Evolutionary conservation across 2,329 filamentous ascomycete genomes (phyloP), one percentile per base, ranked within the genome.

Genomic region (Mariannaea sp.): DNA sequence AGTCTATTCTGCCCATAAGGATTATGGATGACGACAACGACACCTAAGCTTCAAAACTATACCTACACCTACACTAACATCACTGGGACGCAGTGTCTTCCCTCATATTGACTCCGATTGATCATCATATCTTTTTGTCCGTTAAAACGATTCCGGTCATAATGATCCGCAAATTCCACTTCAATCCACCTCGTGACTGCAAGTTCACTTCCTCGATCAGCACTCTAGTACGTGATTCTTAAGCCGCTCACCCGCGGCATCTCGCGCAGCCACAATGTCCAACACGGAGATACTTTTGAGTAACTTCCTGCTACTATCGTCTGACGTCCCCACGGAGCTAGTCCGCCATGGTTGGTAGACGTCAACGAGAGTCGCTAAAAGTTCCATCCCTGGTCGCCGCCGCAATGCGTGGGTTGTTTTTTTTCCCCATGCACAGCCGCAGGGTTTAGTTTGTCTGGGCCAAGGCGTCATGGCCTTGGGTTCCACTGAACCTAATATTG

Each of bases 401-500:
- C 16, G 10, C 8, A 10, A 14, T 5, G 17, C 17, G 22, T n/a
- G n/a, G n/a, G n/a, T 14, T 17, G 7, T n/a, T 14, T n/a, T 33
- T 35, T 20, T 36, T 17, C 7, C 16, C 19, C 16, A 16, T 7
- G 8, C 22, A 24, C n/a, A n/a, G n/a, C n/a, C n/a, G 22, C 22
- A 24, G 22, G 5, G 22, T 5, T 8, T 8, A 24, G 22, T 17
- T 19, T 36, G 33, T 36, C 33, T 7, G 16, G 33, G 3, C 16
- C 14, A 19, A 36, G 14, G 3, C 17, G 12, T 36, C 14, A 19
- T 40, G 47, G 46, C 32, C 24, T 12, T 32, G 49, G n/a, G 42
- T 14, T 32, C 57, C 60, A 65, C 57, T 55, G 58, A 69, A 68
- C 67, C 55, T 61, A 66, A 68, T 68, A 63, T 69, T 48, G 60